These are phyloP conservation scores for Astragalus membranaceus DNA, from an alignment of 306 rosid species.

Conservation along the genomic window DNA sequence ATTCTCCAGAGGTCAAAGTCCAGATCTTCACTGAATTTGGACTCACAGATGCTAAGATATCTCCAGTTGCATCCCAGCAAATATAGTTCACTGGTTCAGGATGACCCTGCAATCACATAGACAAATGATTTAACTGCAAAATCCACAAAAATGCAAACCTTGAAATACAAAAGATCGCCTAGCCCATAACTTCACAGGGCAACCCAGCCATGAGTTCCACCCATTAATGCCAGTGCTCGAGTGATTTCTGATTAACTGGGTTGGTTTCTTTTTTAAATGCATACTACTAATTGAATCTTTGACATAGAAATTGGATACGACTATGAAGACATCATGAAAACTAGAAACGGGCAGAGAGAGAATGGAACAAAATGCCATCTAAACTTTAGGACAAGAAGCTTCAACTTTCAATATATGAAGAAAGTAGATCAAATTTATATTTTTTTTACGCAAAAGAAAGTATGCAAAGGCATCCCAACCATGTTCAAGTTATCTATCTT, in stretches of 20 bases:
- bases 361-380: background rate
- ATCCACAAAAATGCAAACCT: background rate
- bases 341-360: background rate
- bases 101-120: slow-evolving; percentile 31
- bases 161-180: background rate
- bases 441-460: too few species aligned
- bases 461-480: too few species aligned
- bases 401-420: background rate
- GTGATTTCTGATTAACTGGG: background rate
- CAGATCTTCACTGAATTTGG: slow-evolving; percentile 40
- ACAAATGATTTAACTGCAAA: slow-evolving; percentile 4
- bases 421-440: background rate
- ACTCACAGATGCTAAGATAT: slow-evolving; percentile 43
- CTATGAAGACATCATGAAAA: background rate
- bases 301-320: background rate
- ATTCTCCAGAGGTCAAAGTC: slow-evolving; percentile 38
- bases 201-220: slow-evolving; percentile 3
- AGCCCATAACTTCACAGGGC: background rate
- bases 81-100: slow-evolving; percentile 40
- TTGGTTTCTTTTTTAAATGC: background rate
- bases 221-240: background rate
- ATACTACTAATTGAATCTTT: background rate
- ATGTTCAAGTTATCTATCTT: background rate
- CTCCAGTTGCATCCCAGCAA: slow-evolving; percentile 45
- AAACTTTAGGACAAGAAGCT: background rate